These are phyloP conservation scores for Nitzschia sp. DNA, from an alignment of 108 stramenopile genomes.

Conservation along the genomic window DNA sequence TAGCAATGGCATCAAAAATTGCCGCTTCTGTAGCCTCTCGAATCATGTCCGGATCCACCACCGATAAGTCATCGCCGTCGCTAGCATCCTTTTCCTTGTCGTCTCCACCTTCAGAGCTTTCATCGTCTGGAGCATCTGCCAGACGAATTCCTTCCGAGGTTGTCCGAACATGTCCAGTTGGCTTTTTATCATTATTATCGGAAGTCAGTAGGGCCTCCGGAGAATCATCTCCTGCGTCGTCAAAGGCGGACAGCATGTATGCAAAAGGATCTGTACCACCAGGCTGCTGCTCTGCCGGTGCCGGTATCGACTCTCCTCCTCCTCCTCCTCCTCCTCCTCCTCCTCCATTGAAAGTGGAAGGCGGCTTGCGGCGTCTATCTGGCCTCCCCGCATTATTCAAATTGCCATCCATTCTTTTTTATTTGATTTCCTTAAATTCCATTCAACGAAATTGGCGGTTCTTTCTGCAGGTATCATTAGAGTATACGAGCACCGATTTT, in stretches of 20 bases:
- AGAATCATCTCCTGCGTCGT: not conserved
- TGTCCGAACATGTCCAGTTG: not conserved
- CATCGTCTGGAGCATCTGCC: not conserved
- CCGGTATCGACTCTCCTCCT: too few species aligned
- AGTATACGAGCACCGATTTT: too few species aligned
- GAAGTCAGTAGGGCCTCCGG: not conserved
- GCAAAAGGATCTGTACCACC: not conserved
- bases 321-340: too few species aligned
- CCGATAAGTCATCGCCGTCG: conserved; percentile 6
- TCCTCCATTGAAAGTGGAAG: too few species aligned
- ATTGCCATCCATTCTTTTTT: too few species aligned
- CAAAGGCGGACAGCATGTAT: not conserved
- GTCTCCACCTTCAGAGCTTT: not conserved
- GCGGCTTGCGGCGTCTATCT: too few species aligned
- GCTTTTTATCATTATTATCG: too few species aligned
- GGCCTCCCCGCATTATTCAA: too few species aligned
- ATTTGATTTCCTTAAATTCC: too few species aligned
- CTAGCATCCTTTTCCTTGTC: not conserved
- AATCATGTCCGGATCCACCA: conserved; percentile 13
- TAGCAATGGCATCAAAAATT: conserved; percentile 20
- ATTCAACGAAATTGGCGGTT: too few species aligned
- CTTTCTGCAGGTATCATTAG: too few species aligned
- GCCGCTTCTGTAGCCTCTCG: conserved; percentile 26
- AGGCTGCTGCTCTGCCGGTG: not conserved
- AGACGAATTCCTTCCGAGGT: not conserved